Evolutionary conservation across 805 yeast genomes (phyloP), one percentile per base, ranked within the genome.

Genomic region (Candida ascalaphidarum): DNA sequence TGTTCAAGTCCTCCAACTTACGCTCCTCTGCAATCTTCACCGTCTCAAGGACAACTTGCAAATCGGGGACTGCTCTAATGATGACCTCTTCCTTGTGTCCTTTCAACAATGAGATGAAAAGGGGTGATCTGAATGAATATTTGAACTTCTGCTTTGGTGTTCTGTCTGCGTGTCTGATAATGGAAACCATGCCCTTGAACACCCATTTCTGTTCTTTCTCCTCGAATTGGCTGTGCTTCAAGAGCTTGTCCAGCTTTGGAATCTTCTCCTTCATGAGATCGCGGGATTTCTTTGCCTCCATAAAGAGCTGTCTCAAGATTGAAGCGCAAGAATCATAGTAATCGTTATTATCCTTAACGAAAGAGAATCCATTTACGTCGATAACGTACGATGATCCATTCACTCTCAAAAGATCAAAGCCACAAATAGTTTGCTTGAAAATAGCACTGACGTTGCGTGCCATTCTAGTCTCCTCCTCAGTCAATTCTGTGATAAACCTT

Each of bases 71-170:
- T 32, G 89, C 94, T 41, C 99, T 70, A 28, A 92, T 88, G 30
- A 92, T 92, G 13, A 92, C 96, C 48, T 92, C 98, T 46, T 86
- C 96, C 41, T 81, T 85, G 48, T 92, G 95, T 3, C 96, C 97
- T 53, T 89, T 89, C 40, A 92, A 61, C 31, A 92, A 56, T 0
- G 92, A 83, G 24, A 86, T 76, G 48, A 92, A 92, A 8, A 84
- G 68, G 5, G 85, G 88, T 2, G 94, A 79, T 40, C 80, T 78
- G 63, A 92, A 92, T 1, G 96, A 86, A 56, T 85, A 94, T 51
- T 92, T 92, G 62, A 92, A 84, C 53, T 92, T 92, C 59, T 92
- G 98, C 53, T 92, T 92, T 11, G 99, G 99, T 0, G 99, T 92
- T 51, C 99, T 74, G 52, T 92, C 99, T 6, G 97, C 99, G 55